Conservation (phyloP, 129 eudicot species). For the Logfia minima region DNA sequence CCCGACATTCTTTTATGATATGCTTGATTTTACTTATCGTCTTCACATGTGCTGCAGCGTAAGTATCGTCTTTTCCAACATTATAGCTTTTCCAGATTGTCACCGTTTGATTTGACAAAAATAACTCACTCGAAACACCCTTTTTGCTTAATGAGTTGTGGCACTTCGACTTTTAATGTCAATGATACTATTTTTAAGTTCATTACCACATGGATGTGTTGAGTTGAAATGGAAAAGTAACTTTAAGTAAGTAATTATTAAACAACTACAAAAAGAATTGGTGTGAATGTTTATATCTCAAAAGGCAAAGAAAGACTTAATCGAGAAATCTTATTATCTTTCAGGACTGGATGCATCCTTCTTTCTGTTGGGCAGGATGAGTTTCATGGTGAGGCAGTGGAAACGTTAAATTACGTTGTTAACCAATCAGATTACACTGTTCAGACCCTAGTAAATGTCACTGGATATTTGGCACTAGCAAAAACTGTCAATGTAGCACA, state of each 20-base stretch:
- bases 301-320: background rate
- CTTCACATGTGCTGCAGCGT: slow-evolving; percentile 88
- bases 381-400: slow-evolving; percentile 69
- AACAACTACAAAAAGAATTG: no score
- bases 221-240: no score
- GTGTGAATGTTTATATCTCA: background rate
- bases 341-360: slow-evolving; percentile 84
- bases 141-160: background rate
- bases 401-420: slow-evolving; percentile 77
- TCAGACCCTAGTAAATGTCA: slow-evolving; percentile 75
- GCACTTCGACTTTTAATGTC: background rate
- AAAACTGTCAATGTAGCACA: slow-evolving; percentile 78
- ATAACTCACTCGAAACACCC: background rate
- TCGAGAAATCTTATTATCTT: background rate
- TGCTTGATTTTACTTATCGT: slow-evolving; percentile 61
- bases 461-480: slow-evolving; percentile 70
- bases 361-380: slow-evolving; percentile 84
- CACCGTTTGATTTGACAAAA: no score
- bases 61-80: slow-evolving; percentile 32
- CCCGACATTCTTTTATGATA: slow-evolving; percentile 47
- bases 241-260: no score
- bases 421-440: slow-evolving; percentile 93
- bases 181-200: background rate
- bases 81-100: background rate
- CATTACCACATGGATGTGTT: background rate